phyloP scores from a whole-genome alignment of 495 filamentous ascomycete genomes.

The Penicillium canescens region DNA sequence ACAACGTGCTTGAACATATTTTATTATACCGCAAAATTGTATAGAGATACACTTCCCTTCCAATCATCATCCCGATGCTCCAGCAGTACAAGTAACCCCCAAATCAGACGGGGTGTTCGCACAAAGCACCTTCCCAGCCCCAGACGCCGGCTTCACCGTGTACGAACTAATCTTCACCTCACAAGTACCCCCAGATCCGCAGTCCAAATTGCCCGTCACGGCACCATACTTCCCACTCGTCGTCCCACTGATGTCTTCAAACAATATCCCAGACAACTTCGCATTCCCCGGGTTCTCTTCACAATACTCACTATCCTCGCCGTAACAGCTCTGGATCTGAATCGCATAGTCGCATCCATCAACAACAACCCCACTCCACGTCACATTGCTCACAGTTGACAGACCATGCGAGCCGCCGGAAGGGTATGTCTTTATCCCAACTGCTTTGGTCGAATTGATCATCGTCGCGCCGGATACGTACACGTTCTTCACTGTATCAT shows the following conservation, averaged over 20 bases:
- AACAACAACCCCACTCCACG: conserved; percentile 37
- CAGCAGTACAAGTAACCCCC: conserved; percentile 39
- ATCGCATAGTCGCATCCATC: conserved; percentile 45
- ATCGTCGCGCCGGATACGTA: conserved; percentile 39
- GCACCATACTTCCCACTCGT: conserved; percentile 42
- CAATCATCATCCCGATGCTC: conserved; percentile 32
- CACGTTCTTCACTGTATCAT: conserved; percentile 40
- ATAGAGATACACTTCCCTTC: conserved; percentile 1
- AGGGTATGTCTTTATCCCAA: conserved; percentile 46
- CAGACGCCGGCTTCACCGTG: conserved; percentile 34
- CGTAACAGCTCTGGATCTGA: conserved; percentile 51
- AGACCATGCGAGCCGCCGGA: conserved; percentile 32
- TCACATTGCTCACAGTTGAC: conserved; percentile 44
- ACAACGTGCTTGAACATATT: conserved; percentile 6
- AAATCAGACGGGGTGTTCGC: conserved; percentile 37
- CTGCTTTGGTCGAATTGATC: conserved; percentile 44
- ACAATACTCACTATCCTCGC: conserved; percentile 42
- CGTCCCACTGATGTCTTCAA: conserved; percentile 38
- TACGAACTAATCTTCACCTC: conserved; percentile 32
- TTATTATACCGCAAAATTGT: conserved; percentile 19
- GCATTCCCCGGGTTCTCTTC: conserved; percentile 34
- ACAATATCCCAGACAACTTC: conserved; percentile 32
- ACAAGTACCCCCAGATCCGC: conserved; percentile 39
- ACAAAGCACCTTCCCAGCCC: conserved; percentile 35
- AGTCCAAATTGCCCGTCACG: conserved; percentile 39